Base-by-base conservation (phyloP, 208 protist species). In the Trypanosoma congolense region DNA sequence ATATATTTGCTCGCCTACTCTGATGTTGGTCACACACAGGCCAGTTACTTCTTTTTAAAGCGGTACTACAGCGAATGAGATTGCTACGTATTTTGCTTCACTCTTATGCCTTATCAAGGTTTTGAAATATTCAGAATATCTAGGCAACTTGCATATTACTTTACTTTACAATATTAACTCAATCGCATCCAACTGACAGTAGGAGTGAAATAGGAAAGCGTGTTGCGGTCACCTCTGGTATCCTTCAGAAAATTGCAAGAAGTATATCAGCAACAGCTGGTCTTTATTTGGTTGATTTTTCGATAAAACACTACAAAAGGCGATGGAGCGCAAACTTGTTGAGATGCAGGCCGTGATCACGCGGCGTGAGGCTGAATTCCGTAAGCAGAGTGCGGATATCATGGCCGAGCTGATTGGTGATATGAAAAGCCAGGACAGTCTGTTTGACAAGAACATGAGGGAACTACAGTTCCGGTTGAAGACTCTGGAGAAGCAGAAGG, bases 91-190 rank as follows among this genome's bases (percentile, higher is more conserved):
- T n/a, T n/a, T n/a, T n/a, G n/a, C n/a, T n/a, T n/a, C n/a, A n/a
- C n/a, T n/a, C n/a, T n/a, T n/a, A n/a, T n/a, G n/a, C n/a, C n/a
- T n/a, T n/a, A n/a, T n/a, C n/a, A n/a, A n/a, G n/a, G n/a, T n/a
- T n/a, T n/a, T n/a, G n/a, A n/a, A n/a, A 38, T 38, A 38, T 38
- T 38, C 33, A 38, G 33, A 38, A 38, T 38, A 38, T 6, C 33
- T 38, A 38, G n/a, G n/a, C n/a, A n/a, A n/a, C n/a, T n/a, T n/a
- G n/a, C n/a, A n/a, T n/a, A n/a, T n/a, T n/a, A n/a, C n/a, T n/a
- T n/a, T n/a, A n/a, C n/a, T n/a, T n/a, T n/a, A n/a, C n/a, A n/a
- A n/a, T n/a, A n/a, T n/a, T n/a, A n/a, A n/a, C n/a, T n/a, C n/a
- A n/a, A n/a, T n/a, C n/a, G n/a, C n/a, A n/a, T n/a, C n/a, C n/a